Base-by-base conservation (phyloP, 129 eudicot species). In the Scalesia atractyloides region DNA sequence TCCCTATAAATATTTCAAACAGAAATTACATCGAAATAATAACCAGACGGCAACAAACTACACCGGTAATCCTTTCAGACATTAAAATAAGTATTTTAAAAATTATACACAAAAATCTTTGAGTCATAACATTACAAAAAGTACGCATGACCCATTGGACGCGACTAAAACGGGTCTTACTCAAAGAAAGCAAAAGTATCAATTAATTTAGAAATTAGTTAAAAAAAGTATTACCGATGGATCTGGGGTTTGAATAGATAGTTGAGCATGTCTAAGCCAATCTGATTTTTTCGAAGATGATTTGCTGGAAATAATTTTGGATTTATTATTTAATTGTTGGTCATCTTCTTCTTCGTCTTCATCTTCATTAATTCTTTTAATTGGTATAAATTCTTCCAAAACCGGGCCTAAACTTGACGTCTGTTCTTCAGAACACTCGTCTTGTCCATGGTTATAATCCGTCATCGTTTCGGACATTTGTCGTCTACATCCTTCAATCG, bases 231-330 rank as follows among this genome's bases (percentile, higher is more conserved):
- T 76, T 68, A 92, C 96, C 91, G 60, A 80, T 84, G 91, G 96
- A 83, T 94, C 99, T 73, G 97, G 88, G 76, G 93, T 69, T 77
- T 90, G 98, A 57, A 87, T 94, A 80, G 96, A 90, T 0, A 94
- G 86, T 77, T 90, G 99, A 70, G 84, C 93, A 77, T 97, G 91
- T 90, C 88, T 88, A 68, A 94, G 96, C 99, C 99, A 94, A 34
- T 94, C 99, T 15, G 96, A 86, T 71, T 94, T 94, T 74, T 87
- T 90, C 15, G 83, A 82, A 37, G 66, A 64, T 2, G 76, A 77
- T 24, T 73, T 69, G 53, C 44, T 68, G 43, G 26, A 26, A 19
- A 24, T 30, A 64, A 9, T 17, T 22, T 78, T 72, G 33, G 77
- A 60, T 65, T 71, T 78, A 62, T 66, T 52, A 76, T 69, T 59